Evolutionary conservation across 1,284 basidiomycete species (phyloP), one percentile per base, ranked within the genome.

Genomic region (Ceratobasidium sp.): DNA sequence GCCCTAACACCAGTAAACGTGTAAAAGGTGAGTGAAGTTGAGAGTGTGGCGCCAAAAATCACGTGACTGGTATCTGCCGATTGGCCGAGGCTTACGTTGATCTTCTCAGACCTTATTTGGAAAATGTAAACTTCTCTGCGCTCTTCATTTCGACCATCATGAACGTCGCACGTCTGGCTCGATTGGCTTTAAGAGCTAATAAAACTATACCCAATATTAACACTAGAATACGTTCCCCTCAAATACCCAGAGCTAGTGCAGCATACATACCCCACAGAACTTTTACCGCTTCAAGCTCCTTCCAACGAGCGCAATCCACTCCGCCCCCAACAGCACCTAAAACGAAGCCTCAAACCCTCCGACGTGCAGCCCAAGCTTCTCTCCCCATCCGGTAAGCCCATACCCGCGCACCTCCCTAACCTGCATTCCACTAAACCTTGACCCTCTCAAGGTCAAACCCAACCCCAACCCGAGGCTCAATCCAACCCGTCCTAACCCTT

Each of bases 401-500:
- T 33, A 33, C 33, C 33, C 33, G 33, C 33, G 33, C 33, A 33
- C 33, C 33, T 33, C 33, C 33, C 33, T 33, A 33, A 33, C 33
- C 33, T 33, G 33, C 33, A 33, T 33, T 33, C 33, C 33, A 33
- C 33, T 33, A 33, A 33, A 33, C 33, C 4, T 33, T 33, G 2
- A 2, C 33, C 4, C 33, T 33, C 33, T 33, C 33, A 33, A 33
- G 33, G 69, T 86, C 90, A 33, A 94, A 93, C 82, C 94, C 92
- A 28, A 94, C 91, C 12, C 93, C 94, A 13, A 95, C 94, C 10
- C 89, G 93, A 73, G 89, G 93, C 56, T 87, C 90, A 55, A 95
- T 95, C 78, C 90, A 91, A 80, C 88, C 93, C 1, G 90, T 95
- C 1, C 90, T 92, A 73, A 95, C 94, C 0, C 87, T 94, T 42